Percentiles rank a stretch among this genome's conserved stretches.
phyloP scores from a whole-genome alignment of 2,329 filamentous ascomycete genomes.

The Sarocladiaceae sp. region DNA sequence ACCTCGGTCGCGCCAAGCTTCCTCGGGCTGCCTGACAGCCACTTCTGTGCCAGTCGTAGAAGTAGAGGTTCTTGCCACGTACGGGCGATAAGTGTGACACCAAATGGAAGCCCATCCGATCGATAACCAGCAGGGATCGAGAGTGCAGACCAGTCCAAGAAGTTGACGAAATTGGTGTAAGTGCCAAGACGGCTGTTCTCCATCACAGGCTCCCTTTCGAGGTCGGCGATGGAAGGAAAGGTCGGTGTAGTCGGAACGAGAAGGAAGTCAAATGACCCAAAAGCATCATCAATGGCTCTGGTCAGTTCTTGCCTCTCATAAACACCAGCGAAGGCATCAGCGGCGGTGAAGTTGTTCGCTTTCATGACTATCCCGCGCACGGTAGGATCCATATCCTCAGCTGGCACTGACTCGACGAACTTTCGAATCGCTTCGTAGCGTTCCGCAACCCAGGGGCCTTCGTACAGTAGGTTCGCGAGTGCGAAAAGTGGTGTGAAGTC shows the following conservation, averaged over 20 bases:
- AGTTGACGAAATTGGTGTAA: constrained; percentile 59
- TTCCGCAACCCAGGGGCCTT: constrained; percentile 54
- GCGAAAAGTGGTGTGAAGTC: constrained; percentile 47
- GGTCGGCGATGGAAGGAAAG: constrained; percentile 45
- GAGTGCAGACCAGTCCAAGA: constrained; percentile 52
- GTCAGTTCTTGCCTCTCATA: constrained; percentile 34
- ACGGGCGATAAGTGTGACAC: constrained; percentile 31
- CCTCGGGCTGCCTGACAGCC: constrained; percentile 18
- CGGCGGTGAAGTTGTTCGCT: constrained; percentile 35
- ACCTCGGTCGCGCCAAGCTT: constrained; percentile 24
- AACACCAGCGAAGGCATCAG: constrained; percentile 39
- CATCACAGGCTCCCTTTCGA: constrained; percentile 45
- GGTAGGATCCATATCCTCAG: constrained; percentile 27
- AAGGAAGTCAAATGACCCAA: constrained; percentile 41
- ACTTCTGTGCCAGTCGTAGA: constrained; percentile 22
- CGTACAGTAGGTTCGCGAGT: constrained; percentile 51
- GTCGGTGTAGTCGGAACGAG: constrained; percentile 54
- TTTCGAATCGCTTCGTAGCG: constrained; percentile 47
- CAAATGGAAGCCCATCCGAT: constrained; percentile 30
- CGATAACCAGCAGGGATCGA: constrained; percentile 47
- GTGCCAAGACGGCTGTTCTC: constrained; percentile 50
- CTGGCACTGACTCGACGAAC: constrained; percentile 33
- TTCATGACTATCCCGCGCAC: constrained; percentile 33
- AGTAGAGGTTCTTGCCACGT: constrained; percentile 30
- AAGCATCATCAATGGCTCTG: constrained; percentile 33